Evolutionary conservation across 108 stramenopile genomes (phyloP).

Genomic region (Pseudonitzschia multistriata): DNA sequence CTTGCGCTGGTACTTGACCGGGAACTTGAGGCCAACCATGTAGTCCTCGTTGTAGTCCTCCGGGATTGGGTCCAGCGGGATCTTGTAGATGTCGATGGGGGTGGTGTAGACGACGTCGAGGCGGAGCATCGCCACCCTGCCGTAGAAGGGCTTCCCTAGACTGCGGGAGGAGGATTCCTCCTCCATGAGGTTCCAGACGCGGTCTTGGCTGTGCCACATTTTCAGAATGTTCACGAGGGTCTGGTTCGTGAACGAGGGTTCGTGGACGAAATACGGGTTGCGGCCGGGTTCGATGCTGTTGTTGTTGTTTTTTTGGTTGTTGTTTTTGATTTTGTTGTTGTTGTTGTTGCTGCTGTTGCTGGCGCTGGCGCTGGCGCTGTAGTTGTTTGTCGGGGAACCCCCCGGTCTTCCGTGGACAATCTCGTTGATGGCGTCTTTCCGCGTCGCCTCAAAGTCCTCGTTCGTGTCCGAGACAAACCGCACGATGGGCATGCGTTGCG

Average conservation of each 20-base stretch:
- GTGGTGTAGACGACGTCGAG: constrained; percentile 40
- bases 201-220: constrained; percentile 14
- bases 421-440: background rate
- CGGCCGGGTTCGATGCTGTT: background rate
- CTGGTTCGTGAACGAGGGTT: background rate
- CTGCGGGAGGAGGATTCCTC: constrained; percentile 15
- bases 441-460: background rate
- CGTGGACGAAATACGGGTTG: constrained; percentile 2
- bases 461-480: constrained; percentile 9
- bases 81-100: constrained; percentile 27
- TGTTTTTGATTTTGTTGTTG: background rate
- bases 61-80: background rate
- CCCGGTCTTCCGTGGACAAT: background rate
- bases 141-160: background rate
- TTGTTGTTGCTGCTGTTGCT: no score
- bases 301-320: background rate
- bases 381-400: no score
- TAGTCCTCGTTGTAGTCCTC: background rate
- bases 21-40: background rate
- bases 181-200: constrained; percentile 15
- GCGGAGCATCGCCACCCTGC: constrained; percentile 40
- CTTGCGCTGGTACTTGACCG: background rate
- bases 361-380: background rate
- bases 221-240: constrained; percentile 10
- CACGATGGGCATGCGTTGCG: background rate